Evolutionary conservation across 140 eudicot species (phyloP).

Genomic region (Cichorium intybus): DNA sequence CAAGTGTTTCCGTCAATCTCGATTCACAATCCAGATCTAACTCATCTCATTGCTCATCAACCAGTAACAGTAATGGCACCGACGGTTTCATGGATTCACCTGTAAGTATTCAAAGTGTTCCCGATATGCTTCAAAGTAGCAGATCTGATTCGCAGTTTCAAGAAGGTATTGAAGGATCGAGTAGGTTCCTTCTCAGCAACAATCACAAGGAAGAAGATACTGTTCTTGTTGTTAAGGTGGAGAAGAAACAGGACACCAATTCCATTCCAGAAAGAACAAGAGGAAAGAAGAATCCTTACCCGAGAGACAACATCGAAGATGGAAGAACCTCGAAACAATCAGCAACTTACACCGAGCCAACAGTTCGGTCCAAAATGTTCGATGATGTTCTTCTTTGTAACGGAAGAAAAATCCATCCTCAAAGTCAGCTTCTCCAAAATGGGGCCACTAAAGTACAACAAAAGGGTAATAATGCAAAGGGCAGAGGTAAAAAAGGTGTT

Average conservation of each 20-base stretch:
- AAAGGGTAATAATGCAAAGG: constrained; percentile 41
- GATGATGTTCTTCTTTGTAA: constrained; percentile 64
- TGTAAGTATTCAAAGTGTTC: constrained; percentile 51
- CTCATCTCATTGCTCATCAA: constrained; percentile 47
- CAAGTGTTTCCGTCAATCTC: constrained; percentile 14
- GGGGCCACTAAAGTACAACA: constrained; percentile 36
- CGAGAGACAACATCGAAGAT: constrained; percentile 37
- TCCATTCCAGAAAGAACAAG: constrained; percentile 24
- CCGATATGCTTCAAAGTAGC: constrained; percentile 43
- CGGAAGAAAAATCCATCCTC: constrained; percentile 38
- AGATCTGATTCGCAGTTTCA: constrained; percentile 43
- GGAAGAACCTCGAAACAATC: constrained; percentile 61
- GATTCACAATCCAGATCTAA: constrained; percentile 32
- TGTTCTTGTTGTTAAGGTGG: constrained; percentile 24
- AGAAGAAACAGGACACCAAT: constrained; percentile 20
- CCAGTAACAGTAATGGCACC: constrained; percentile 28
- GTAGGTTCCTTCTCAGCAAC: constrained; percentile 42
- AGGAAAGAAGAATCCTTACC: constrained; percentile 52
- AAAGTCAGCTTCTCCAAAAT: constrained; percentile 42
- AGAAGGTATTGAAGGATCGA: constrained; percentile 54
- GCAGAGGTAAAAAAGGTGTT: constrained; percentile 57
- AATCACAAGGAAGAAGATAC: constrained; percentile 19
- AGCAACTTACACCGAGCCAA: constrained; percentile 54
- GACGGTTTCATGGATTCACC: constrained; percentile 68
- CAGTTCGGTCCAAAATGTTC: constrained; percentile 59